Evolutionary conservation across 202 grass and related monocot species (phyloP), one percentile per base, ranked within the genome.

Genomic region (Brachypodium distachyon): DNA sequence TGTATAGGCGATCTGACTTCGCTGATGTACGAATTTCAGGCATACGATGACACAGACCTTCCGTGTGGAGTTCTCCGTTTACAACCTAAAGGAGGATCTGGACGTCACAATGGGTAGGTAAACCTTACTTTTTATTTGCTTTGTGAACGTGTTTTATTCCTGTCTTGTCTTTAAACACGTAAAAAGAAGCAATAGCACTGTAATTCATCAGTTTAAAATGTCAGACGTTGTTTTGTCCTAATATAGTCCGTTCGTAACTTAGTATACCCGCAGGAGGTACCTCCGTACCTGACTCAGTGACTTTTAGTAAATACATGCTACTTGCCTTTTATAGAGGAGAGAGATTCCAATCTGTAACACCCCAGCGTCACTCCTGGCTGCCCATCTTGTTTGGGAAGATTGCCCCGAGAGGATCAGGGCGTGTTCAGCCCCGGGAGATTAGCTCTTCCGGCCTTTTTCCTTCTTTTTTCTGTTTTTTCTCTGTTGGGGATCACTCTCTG

Each of bases 61-160:
- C 87, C 91, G 76, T 98, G 95, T 59, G 95, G 89, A 68, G 91
- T 98, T 88, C 95, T 98, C 57, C 84, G 89, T 65, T 69, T 98
- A 73, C 91, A 98, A 70, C 95, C 89, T 63, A 98, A 89, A 90
- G 95, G 95, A 61, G 95, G 95, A 47, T 86, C 83, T 94, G 91
- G 77, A 32, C 87, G 80, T 16, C 91, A 98, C 58, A 95, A 95
- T 53, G 95, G 95, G 95, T 98, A 51, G 7, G 74, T 81, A 65
- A 39, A 67, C 34, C 52, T 50, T 72, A 70, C 36, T 70, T 26
- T 57, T 52, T 52, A 49, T 78, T 26, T 74, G 26, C 33, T 63
- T 63, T 46, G 13, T 57, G 36, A 37, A 44, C 25, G 3, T n/a
- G 37, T 43, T 8, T 76, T 50, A 22, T 72, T 81, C 6, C 1